These are phyloP conservation scores for Fusarium sp. DNA, from an alignment of 2,329 filamentous ascomycete genomes.

Conservation along the genomic window DNA sequence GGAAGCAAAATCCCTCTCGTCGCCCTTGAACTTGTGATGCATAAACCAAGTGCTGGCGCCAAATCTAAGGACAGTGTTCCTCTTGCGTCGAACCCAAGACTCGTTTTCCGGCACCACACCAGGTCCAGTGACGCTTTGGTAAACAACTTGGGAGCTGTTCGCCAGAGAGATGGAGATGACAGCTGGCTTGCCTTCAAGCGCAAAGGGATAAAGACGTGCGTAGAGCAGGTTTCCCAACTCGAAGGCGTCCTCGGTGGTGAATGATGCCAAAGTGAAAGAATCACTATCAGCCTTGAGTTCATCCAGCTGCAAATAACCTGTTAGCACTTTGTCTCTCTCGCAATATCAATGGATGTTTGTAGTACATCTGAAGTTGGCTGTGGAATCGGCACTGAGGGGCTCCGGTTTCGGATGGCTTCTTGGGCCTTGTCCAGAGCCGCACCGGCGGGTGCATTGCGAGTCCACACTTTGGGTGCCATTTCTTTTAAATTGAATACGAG, in stretches of 20 bases:
- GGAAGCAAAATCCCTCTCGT: conserved; percentile 72
- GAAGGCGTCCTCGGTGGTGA: conserved; percentile 73
- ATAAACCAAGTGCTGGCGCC: conserved; percentile 77
- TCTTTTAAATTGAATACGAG: background rate
- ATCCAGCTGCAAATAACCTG: conserved; percentile 33
- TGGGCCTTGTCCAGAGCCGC: conserved; percentile 35
- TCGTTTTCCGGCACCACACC: conserved; percentile 79
- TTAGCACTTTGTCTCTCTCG: conserved; percentile 2
- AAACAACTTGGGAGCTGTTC: conserved; percentile 69
- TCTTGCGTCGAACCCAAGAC: conserved; percentile 76
- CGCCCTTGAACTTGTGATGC: conserved; percentile 71
- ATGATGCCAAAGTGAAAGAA: conserved; percentile 60
- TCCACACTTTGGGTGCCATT: conserved; percentile 33
- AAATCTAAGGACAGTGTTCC: conserved; percentile 77
- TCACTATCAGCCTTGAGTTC: conserved; percentile 50
- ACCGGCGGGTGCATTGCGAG: conserved; percentile 17
- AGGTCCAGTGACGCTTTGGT: conserved; percentile 74
- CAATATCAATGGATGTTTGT: background rate
- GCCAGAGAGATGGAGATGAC: conserved; percentile 74
- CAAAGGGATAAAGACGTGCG: conserved; percentile 66
- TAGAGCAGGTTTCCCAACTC: conserved; percentile 72
- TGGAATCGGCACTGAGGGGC: conserved; percentile 17
- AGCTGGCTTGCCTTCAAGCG: conserved; percentile 53
- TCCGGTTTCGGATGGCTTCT: conserved; percentile 27
- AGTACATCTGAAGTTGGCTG: conserved; percentile 37